A percentile compares a stretch with the other conserved stretches of the same genome.
Conservation (phyloP, 768 basidiomycete species). For the Xerocomus spinulosus region DNA sequence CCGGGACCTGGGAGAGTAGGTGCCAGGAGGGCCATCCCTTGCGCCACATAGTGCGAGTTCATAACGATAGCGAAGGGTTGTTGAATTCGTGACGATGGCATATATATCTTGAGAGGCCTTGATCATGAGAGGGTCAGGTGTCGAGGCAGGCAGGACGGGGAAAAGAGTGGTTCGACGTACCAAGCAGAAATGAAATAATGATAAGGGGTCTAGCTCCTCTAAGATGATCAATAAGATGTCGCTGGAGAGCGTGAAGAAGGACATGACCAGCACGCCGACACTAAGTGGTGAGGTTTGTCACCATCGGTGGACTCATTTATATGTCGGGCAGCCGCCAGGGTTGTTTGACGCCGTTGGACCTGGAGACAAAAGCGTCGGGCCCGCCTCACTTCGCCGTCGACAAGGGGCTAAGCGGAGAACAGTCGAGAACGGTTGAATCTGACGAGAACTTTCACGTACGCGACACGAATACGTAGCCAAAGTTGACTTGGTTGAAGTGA, state of each 20-base stretch:
- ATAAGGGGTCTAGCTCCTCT: slow-evolving; percentile 32
- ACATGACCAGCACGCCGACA: slow-evolving; percentile 34
- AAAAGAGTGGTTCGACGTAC: slow-evolving; percentile 11
- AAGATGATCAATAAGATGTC: slow-evolving; percentile 29
- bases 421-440: slow-evolving; percentile 23
- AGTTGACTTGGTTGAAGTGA: slow-evolving; percentile 15
- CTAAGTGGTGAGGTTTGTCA: slow-evolving; percentile 14
- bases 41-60: slow-evolving; percentile 31
- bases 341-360: slow-evolving; percentile 18
- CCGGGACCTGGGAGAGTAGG: slow-evolving; percentile 14
- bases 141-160: not conserved
- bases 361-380: slow-evolving; percentile 35
- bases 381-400: slow-evolving; percentile 28
- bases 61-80: slow-evolving; percentile 29
- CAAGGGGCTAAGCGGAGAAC: slow-evolving; percentile 28
- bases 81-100: slow-evolving; percentile 20
- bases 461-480: slow-evolving; percentile 27
- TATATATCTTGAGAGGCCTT: slow-evolving; percentile 26
- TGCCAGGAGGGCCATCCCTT: slow-evolving; percentile 24
- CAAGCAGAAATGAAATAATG: slow-evolving; percentile 30
- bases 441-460: slow-evolving; percentile 23
- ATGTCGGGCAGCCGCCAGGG: slow-evolving; percentile 24
- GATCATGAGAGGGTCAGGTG: not conserved
- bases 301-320: slow-evolving; percentile 24
- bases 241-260: slow-evolving; percentile 29